Conservation (phyloP, 1,284 basidiomycete species). For the Puccinia horiana region DNA sequence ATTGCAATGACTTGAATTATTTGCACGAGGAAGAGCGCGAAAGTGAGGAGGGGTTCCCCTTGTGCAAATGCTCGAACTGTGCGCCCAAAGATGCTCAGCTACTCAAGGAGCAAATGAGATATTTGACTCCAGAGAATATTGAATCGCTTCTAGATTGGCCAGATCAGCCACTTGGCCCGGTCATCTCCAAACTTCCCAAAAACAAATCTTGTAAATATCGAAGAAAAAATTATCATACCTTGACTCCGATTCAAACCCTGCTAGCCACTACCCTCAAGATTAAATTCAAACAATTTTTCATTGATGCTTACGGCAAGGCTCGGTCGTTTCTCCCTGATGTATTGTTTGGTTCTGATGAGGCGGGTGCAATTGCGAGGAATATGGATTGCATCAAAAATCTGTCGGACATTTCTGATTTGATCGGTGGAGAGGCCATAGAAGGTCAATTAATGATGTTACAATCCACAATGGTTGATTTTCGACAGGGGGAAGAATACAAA, state of each 20-base stretch:
- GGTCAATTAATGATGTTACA: not conserved
- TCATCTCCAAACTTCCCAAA: not conserved
- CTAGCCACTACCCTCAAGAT: not conserved
- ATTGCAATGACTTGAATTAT: not conserved
- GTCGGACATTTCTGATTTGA: not conserved
- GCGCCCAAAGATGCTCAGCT: not conserved
- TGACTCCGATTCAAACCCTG: not conserved
- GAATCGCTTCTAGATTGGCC: not conserved
- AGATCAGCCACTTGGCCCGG: not conserved
- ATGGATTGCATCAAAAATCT: not conserved
- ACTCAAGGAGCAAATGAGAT: not conserved
- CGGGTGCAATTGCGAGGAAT: not conserved
- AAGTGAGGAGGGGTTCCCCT: not conserved
- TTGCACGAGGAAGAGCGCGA: not conserved
- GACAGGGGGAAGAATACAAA: not conserved
- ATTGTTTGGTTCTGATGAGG: not conserved
- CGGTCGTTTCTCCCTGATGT: not conserved
- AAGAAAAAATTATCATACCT: not conserved
- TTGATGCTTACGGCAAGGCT: not conserved
- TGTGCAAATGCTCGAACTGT: constrained; percentile 13
- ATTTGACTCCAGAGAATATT: not conserved
- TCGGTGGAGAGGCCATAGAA: not conserved
- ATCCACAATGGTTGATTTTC: not conserved
- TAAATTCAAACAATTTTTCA: not conserved
- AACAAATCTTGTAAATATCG: not conserved